phyloP scores from a whole-genome alignment of 768 basidiomycete species.

The Royoungia palumana region DNA sequence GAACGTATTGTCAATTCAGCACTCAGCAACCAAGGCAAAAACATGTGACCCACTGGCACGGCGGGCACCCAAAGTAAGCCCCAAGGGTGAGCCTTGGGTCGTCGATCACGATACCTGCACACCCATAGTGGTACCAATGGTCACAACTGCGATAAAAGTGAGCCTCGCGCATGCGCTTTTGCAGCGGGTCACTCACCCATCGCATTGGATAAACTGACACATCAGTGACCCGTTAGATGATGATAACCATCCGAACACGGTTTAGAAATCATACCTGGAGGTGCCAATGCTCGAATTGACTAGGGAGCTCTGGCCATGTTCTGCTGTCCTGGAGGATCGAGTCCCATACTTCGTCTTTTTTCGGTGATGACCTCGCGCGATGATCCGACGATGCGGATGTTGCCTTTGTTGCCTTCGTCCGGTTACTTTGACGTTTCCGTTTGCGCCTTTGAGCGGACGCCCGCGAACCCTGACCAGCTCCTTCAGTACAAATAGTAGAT shows the following conservation, averaged over 20 bases:
- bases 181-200: slow-evolving; percentile 24
- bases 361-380: background rate
- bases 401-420: background rate
- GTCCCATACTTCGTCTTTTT: background rate
- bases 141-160: slow-evolving; percentile 32
- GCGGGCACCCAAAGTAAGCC: slow-evolving; percentile 40
- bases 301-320: slow-evolving; percentile 16
- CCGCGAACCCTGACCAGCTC: background rate
- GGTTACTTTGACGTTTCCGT: background rate
- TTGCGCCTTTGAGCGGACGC: background rate
- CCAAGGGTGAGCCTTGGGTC: slow-evolving; percentile 37
- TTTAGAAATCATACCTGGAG: slow-evolving; percentile 14
- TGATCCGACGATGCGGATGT: background rate
- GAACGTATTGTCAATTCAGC: background rate
- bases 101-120: slow-evolving; percentile 37
- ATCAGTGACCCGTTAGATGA: background rate
- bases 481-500: background rate
- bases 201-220: slow-evolving; percentile 34
- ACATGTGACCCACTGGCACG: slow-evolving; percentile 32
- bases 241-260: background rate
- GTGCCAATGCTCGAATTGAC: slow-evolving; percentile 17
- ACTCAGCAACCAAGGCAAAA: background rate
- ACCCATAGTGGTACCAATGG: slow-evolving; percentile 52
- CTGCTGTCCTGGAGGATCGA: background rate
- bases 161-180: too few species aligned